A percentile compares a stretch with the other conserved stretches of the same genome.
Evolutionary conservation across 148 eudicot species (phyloP).

Genomic region (Agrostemma githago): DNA sequence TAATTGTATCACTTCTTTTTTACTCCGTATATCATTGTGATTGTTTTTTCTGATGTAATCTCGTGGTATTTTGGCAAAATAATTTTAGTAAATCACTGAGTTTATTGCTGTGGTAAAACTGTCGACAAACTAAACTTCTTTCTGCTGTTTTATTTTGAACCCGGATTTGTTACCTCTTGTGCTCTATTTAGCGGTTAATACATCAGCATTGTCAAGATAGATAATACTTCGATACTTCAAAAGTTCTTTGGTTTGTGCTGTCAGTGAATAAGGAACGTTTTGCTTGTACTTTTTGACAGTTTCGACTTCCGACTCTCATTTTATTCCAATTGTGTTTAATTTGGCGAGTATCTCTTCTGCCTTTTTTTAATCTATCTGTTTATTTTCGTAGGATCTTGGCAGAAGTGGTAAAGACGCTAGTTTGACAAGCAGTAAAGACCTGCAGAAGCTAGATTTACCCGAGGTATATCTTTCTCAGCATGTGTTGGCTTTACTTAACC

Average conservation of each 20-base stretch:
- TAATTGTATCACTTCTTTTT: not conserved
- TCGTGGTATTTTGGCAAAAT: not conserved
- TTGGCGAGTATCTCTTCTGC: not conserved
- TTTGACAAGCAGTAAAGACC: constrained; percentile 28
- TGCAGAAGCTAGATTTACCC: constrained; percentile 39
- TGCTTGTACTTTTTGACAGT: not conserved
- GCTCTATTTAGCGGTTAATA: too few relatives aligned
- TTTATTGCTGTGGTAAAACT: not conserved
- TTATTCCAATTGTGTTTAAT: not conserved
- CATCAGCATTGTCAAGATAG: too few relatives aligned
- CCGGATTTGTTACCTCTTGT: too few relatives aligned
- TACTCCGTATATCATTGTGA: not conserved
- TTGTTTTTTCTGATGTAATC: not conserved
- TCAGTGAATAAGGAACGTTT: not conserved
- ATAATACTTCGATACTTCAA: too few relatives aligned
- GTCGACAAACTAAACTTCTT: not conserved
- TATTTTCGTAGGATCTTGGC: constrained; percentile 39
- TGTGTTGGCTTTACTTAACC: not conserved
- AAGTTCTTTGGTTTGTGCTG: not conserved
- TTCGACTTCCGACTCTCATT: not conserved
- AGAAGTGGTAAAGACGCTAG: constrained; percentile 28
- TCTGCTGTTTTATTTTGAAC: too few relatives aligned
- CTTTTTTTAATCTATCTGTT: constrained; percentile 6
- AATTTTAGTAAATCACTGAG: not conserved
- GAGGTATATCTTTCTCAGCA: constrained; percentile 38